These are phyloP conservation scores for Colletotrichum eremochloae DNA, from an alignment of 2,329 filamentous ascomycete genomes.

Conservation along the genomic window DNA sequence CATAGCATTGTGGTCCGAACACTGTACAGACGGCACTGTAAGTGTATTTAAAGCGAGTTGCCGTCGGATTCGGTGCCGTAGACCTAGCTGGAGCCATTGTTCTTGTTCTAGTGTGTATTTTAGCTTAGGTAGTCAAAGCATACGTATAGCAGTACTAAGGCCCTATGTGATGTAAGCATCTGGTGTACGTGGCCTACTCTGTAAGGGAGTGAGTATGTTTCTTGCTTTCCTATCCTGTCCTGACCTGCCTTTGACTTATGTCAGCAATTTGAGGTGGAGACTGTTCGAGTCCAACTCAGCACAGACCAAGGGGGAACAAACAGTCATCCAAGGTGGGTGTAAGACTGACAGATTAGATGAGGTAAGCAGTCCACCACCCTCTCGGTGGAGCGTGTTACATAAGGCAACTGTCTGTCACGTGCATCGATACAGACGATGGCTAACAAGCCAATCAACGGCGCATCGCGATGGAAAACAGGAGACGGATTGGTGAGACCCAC, in stretches of 20 bases:
- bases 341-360: neutral
- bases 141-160: too few relatives aligned
- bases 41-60: neutral
- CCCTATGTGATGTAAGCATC: slow-evolving; percentile 1
- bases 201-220: slow-evolving; percentile 13
- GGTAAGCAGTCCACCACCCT: neutral
- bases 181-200: slow-evolving; percentile 37
- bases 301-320: neutral
- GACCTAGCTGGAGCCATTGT: slow-evolving; percentile 21
- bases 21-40: slow-evolving; percentile 19
- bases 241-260: neutral
- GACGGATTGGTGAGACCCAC: neutral
- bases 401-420: neutral
- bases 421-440: neutral
- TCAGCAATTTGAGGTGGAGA: slow-evolving; percentile 10
- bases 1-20: slow-evolving; percentile 5
- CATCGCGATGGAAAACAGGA: neutral
- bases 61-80: slow-evolving; percentile 21
- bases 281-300: neutral
- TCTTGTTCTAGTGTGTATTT: too few relatives aligned
- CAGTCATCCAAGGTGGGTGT: neutral
- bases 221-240: too few relatives aligned
- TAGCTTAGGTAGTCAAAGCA: too few relatives aligned
- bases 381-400: neutral
- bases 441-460: slow-evolving; percentile 12